phyloP scores from a whole-genome alignment of 73 alveolate genomes.

The Paramecium sonneborni region DNA sequence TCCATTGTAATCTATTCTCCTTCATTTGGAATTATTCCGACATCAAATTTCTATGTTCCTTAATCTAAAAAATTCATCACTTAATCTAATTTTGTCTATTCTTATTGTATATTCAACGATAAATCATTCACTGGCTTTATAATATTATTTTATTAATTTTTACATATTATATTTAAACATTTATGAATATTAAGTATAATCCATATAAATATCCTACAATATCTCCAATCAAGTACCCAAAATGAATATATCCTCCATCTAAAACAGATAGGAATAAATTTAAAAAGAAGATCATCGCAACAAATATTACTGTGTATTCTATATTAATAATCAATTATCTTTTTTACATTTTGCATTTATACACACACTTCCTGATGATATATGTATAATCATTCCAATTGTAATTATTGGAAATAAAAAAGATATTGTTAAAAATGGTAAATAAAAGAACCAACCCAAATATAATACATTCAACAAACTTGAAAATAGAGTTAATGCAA shows the following conservation, averaged over 20 bases:
- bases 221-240: background rate
- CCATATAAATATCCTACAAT: background rate
- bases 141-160: background rate
- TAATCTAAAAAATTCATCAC: background rate
- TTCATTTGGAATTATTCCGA: background rate
- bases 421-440: background rate
- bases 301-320: background rate
- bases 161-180: slow-evolving; percentile 10
- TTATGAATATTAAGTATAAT: background rate
- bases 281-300: background rate
- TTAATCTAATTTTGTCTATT: background rate
- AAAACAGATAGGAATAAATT: background rate
- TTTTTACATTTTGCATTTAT: background rate
- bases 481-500: slow-evolving; percentile 12
- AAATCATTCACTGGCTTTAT: background rate
- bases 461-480: background rate
- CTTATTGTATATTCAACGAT: background rate
- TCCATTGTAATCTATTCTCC: background rate
- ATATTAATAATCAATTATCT: background rate
- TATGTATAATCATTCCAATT: background rate
- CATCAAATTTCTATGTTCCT: background rate
- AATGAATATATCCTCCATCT: background rate
- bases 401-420: background rate
- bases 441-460: background rate
- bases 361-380: background rate